Evolutionary conservation across 179 eudicot species (phyloP), one percentile per base, ranked within the genome.

Genomic region (Spergularia azorica): DNA sequence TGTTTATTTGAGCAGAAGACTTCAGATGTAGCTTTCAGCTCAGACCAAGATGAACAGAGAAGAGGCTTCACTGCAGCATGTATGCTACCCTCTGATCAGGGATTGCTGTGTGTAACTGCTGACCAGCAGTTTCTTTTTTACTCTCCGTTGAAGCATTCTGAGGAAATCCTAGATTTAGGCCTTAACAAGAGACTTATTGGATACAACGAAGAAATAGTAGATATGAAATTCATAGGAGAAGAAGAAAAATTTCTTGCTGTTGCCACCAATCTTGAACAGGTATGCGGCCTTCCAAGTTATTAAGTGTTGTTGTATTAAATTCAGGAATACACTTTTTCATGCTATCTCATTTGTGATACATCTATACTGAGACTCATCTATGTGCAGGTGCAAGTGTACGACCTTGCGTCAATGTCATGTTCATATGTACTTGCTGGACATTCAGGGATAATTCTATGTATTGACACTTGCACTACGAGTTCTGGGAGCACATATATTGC

Each of bases 211-310:
- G 97, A 94, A 84, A 91, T 96, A 65, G 89, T 86, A 65, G 99
- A 96, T 85, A 90, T 96, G 97, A 96, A 91, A 77, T 94, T 96
- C 72, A 73, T 96, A 80, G 99, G 96, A 43, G 98, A 93, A 59
- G 96, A 94, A 79, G 99, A 96, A 83, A 86, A 87, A 38, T 90
- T 78, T 83, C 92, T 96, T 64, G 99, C 99, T 76, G 98, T 96
- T 84, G 94, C 99, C 77, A 96, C 99, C 36, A 94, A 89, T 76
- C 86, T 91, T 68, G 99, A 96, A 84, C 98, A 94, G 83, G 99
- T 86, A 84, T 67, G 78, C 63, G 81, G n/a, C 66, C 63, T 79
- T 69, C 6, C 12, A 78, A 51, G 60, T 64, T 26, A 10, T 16
- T 21, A 6, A 16, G 32, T 59, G 57, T 56, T 68, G 17, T 20